Percentiles rank a stretch among this genome's conserved stretches.
Conservation (phyloP, 148 eudicot genomes). For the Hydrangea macrophylla region DNA sequence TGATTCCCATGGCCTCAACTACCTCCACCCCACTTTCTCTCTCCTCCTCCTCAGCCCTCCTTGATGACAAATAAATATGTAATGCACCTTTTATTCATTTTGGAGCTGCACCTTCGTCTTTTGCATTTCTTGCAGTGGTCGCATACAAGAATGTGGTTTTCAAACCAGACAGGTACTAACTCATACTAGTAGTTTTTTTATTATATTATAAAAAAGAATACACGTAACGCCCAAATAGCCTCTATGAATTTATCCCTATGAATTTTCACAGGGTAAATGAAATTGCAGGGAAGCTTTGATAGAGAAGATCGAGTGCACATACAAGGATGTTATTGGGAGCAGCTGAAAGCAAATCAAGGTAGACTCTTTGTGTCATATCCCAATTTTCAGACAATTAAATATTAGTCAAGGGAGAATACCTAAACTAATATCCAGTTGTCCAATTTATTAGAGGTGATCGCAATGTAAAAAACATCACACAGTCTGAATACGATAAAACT, state of each 20-base stretch:
- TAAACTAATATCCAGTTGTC: too few relatives aligned
- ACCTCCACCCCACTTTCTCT: slow-evolving; percentile 53
- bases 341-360: slow-evolving; percentile 29
- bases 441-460: too few relatives aligned
- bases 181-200: background rate
- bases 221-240: too few relatives aligned
- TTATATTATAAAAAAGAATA: too few relatives aligned
- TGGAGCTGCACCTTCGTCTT: background rate
- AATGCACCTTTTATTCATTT: background rate
- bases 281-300: slow-evolving; percentile 69
- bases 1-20: slow-evolving; percentile 46
- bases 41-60: slow-evolving; percentile 40
- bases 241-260: too few relatives aligned
- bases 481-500: too few relatives aligned
- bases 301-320: slow-evolving; percentile 55
- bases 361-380: too few relatives aligned
- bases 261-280: too few relatives aligned
- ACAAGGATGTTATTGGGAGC: slow-evolving; percentile 68
- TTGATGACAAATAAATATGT: slow-evolving; percentile 2
- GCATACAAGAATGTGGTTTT: slow-evolving; percentile 74
- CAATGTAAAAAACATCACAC: too few relatives aligned
- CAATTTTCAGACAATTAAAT: too few relatives aligned
- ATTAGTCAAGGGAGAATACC: too few relatives aligned
- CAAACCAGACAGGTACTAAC: slow-evolving; percentile 72
- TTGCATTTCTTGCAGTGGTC: slow-evolving; percentile 62